Evolutionary conservation across 139 green algal species (phyloP).

Genomic region (Chlamydomonas sphaeroides): DNA sequence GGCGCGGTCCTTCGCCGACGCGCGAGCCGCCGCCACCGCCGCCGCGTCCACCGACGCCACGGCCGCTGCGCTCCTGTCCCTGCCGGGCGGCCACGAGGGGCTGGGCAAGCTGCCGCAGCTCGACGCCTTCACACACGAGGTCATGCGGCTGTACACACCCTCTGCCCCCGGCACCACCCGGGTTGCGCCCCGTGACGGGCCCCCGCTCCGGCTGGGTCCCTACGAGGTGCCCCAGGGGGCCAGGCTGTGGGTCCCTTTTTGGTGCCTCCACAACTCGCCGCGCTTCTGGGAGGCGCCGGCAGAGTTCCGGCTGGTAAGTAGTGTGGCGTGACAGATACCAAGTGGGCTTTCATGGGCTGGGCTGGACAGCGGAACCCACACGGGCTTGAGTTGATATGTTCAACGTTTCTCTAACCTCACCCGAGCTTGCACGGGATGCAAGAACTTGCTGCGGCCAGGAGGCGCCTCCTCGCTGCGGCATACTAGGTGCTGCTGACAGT

Average conservation of each 20-base stretch:
- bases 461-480: no score
- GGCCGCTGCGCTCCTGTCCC: neutral
- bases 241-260: conserved; percentile 7
- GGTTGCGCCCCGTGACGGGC: no score
- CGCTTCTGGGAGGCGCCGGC: conserved; percentile 2
- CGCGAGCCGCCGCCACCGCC: neutral
- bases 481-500: no score
- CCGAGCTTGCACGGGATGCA: no score
- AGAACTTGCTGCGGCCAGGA: no score
- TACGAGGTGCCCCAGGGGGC: neutral
- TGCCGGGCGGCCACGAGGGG: neutral
- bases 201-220: neutral
- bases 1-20: neutral
- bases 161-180: neutral
- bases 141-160: conserved; percentile 5
- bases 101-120: conserved; percentile 11
- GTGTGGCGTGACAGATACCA: no score
- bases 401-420: no score
- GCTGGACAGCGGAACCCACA: no score
- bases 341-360: no score
- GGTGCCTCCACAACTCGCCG: neutral
- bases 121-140: conserved; percentile 3
- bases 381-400: no score
- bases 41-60: neutral
- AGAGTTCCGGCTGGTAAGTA: conserved; percentile 10